These are phyloP conservation scores for Kodamaea hsintzibuensis DNA, from an alignment of 805 yeast species.

Conservation along the genomic window DNA sequence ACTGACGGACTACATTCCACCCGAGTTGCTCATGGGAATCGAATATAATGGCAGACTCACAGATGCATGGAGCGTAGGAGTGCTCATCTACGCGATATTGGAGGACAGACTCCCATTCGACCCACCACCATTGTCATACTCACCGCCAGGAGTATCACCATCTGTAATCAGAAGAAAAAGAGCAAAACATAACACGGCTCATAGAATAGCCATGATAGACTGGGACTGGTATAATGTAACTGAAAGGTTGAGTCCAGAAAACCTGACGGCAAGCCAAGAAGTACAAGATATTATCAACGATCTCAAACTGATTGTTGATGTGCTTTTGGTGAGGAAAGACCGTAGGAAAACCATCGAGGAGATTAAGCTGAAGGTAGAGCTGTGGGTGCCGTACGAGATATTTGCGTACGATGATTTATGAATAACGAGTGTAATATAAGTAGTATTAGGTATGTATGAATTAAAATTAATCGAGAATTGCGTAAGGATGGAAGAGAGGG, in stretches of 20 bases:
- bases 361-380: not conserved
- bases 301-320: conserved; percentile 32
- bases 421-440: conserved; percentile 21
- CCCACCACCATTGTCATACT: conserved; percentile 57
- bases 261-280: conserved; percentile 13
- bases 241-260: conserved; percentile 13
- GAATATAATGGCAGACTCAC: conserved; percentile 89
- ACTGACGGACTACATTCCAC: conserved; percentile 94
- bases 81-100: conserved; percentile 76
- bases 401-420: conserved; percentile 13
- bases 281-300: conserved; percentile 20
- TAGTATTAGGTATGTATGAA: not conserved
- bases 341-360: conserved; percentile 23
- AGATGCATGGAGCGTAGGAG: conserved; percentile 96
- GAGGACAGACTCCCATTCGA: conserved; percentile 94
- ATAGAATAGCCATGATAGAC: conserved; percentile 86
- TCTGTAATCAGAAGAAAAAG: conserved; percentile 45
- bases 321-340: conserved; percentile 39
- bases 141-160: conserved; percentile 34
- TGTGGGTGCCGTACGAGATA: not conserved
- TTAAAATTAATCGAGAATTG: not conserved
- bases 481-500: too few species aligned
- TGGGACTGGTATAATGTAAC: conserved; percentile 77
- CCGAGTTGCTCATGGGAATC: conserved; percentile 87
- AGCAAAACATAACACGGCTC: conserved; percentile 61